These are phyloP conservation scores for Penicillium ochrochloron DNA, from an alignment of 495 filamentous ascomycete species.

Conservation along the genomic window DNA sequence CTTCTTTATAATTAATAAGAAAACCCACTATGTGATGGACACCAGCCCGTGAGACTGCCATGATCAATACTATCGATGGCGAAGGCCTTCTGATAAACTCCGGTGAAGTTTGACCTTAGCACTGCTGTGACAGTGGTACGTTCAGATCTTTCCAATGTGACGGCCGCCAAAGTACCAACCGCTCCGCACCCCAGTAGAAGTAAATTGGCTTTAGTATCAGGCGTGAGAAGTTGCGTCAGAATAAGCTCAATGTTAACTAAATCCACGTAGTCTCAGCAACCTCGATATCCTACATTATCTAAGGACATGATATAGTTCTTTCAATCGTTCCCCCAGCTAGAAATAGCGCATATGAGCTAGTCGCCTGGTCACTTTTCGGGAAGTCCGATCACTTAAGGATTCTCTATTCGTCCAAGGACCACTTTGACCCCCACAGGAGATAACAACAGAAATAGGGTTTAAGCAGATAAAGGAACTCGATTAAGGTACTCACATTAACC, in stretches of 20 bases:
- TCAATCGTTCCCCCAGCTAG: no score
- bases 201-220: background rate
- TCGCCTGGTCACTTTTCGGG: background rate
- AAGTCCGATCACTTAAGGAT: conserved; percentile 3
- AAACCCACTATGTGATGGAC: background rate
- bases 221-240: background rate
- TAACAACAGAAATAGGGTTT: no score
- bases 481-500: no score
- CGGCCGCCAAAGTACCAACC: background rate
- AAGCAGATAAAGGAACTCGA: no score
- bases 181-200: background rate
- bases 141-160: background rate
- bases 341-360: background rate
- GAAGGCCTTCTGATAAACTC: background rate
- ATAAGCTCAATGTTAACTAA: background rate
- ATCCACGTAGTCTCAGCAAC: background rate
- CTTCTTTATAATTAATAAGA: background rate
- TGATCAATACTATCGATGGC: background rate
- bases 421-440: no score
- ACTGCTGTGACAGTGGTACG: background rate
- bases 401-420: background rate
- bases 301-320: background rate
- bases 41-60: background rate
- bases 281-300: background rate
- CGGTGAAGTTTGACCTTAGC: background rate